phyloP scores from a whole-genome alignment of 495 filamentous ascomycete genomes.

The Chlorociboria aeruginascens region DNA sequence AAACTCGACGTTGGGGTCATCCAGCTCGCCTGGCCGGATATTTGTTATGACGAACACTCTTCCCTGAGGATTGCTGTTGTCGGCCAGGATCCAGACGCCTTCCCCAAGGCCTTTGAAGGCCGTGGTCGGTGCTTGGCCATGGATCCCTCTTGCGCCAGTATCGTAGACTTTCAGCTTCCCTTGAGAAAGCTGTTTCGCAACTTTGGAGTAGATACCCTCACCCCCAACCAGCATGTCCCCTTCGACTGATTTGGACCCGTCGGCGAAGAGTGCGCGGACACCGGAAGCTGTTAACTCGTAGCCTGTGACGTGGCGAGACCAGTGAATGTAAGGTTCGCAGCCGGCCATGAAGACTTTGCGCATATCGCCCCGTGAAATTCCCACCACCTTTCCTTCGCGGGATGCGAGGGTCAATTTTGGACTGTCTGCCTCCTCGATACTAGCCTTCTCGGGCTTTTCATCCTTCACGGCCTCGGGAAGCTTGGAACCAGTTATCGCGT shows the following conservation, averaged over 20 bases:
- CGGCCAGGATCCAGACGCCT: conserved; percentile 34
- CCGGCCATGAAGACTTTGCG: conserved; percentile 33
- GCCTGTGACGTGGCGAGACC: conserved; percentile 33
- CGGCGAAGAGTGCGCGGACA: conserved; percentile 33
- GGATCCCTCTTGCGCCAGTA: conserved; percentile 41
- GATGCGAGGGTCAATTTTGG: conserved; percentile 22
- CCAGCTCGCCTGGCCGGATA: conserved; percentile 39
- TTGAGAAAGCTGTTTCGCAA: conserved; percentile 36
- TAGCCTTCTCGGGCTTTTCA: not conserved
- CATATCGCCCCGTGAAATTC: conserved; percentile 40
- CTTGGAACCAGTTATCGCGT: conserved; percentile 31
- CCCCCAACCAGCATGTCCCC: conserved; percentile 37
- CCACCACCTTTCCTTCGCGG: conserved; percentile 36
- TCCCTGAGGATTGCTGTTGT: conserved; percentile 27
- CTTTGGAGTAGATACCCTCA: conserved; percentile 38
- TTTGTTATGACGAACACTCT: conserved; percentile 40
- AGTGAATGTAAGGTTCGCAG: conserved; percentile 32
- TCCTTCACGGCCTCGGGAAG: conserved; percentile 7
- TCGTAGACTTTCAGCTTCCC: conserved; percentile 40
- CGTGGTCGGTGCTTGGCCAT: conserved; percentile 40
- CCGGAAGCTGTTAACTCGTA: conserved; percentile 33
- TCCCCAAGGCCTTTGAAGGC: conserved; percentile 42
- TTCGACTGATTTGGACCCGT: conserved; percentile 37
- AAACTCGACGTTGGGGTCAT: conserved; percentile 37
- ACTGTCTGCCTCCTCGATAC: not conserved